These are phyloP conservation scores for Hordeum marinum DNA, from an alignment of 176 grass and related monocot genomes.

Conservation along the genomic window DNA sequence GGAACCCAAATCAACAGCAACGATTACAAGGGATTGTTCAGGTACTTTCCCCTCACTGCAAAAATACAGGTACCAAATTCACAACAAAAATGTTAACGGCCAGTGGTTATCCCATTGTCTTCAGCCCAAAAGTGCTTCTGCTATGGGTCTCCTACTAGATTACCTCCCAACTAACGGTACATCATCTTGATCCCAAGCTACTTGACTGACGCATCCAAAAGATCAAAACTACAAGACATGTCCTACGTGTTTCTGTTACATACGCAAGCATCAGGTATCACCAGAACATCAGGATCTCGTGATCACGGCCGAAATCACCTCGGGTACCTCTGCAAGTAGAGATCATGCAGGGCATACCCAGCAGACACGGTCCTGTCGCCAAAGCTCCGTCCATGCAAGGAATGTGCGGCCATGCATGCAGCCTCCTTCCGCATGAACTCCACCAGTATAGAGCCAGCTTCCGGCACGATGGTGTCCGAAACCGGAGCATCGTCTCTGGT, in stretches of 20 bases:
- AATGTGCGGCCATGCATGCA: constrained; percentile 57
- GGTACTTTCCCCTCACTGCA: neutral
- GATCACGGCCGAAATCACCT: constrained; percentile 25
- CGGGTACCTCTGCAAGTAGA: constrained; percentile 51
- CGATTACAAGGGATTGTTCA: neutral
- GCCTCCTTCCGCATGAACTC: constrained; percentile 83
- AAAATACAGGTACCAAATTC: neutral
- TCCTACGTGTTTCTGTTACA: neutral
- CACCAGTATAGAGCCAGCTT: constrained; percentile 68
- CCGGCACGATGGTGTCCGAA: constrained; percentile 18
- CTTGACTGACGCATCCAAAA: neutral
- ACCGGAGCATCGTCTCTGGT: neutral
- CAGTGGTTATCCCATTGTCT: neutral
- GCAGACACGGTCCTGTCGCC: constrained; percentile 37
- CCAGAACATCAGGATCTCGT: neutral
- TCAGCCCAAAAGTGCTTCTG: neutral
- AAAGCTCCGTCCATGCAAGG: constrained; percentile 68
- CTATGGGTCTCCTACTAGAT: neutral
- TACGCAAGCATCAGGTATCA: neutral
- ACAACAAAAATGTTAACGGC: neutral
- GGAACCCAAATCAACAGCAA: neutral
- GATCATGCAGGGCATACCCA: constrained; percentile 51
- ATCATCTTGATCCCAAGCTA: neutral
- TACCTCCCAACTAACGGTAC: constrained; percentile 1
- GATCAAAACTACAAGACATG: neutral